Evolutionary conservation across 495 filamentous ascomycete genomes (phyloP).

Genomic region (Jackrogersella multiformis): DNA sequence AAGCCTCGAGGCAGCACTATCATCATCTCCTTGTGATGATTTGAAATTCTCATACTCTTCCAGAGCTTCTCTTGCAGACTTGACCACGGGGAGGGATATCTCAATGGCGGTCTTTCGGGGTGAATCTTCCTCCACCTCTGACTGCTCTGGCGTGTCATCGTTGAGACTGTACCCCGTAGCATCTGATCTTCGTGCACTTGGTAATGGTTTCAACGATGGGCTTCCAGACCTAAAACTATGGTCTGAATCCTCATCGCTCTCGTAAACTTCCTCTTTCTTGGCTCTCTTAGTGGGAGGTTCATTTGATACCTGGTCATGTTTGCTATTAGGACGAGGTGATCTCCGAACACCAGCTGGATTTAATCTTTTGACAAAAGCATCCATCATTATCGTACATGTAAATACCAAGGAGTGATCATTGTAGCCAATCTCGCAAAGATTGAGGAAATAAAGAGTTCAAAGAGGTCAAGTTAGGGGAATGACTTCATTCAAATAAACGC

Average conservation of each 20-base stretch:
- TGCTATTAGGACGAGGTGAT: conserved; percentile 8
- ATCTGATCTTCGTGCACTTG: conserved; percentile 27
- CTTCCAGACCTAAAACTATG: conserved; percentile 24
- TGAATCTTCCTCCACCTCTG: conserved; percentile 47
- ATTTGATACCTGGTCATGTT: neutral
- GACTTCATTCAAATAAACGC: conserved; percentile 36
- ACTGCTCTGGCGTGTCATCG: conserved; percentile 41
- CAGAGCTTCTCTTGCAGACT: conserved; percentile 75
- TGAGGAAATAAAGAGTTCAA: neutral
- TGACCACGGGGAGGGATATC: conserved; percentile 73
- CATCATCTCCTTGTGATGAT: conserved; percentile 54
- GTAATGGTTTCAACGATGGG: conserved; percentile 18
- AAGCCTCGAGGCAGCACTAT: conserved; percentile 47
- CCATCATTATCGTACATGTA: conserved; percentile 37
- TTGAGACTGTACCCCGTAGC: conserved; percentile 46
- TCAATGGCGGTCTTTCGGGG: conserved; percentile 76
- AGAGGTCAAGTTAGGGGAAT: conserved; percentile 4
- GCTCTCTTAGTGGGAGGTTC: conserved; percentile 49
- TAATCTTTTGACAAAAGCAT: conserved; percentile 36
- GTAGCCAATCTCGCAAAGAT: neutral
- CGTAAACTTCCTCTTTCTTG: conserved; percentile 44
- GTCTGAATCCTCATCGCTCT: conserved; percentile 45
- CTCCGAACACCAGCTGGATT: conserved; percentile 8
- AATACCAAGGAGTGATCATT: conserved; percentile 8
- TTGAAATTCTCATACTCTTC: conserved; percentile 76